Evolutionary conservation across 306 rosid species (phyloP), one percentile per base, ranked within the genome.

Genomic region (Crataegus laevigata): DNA sequence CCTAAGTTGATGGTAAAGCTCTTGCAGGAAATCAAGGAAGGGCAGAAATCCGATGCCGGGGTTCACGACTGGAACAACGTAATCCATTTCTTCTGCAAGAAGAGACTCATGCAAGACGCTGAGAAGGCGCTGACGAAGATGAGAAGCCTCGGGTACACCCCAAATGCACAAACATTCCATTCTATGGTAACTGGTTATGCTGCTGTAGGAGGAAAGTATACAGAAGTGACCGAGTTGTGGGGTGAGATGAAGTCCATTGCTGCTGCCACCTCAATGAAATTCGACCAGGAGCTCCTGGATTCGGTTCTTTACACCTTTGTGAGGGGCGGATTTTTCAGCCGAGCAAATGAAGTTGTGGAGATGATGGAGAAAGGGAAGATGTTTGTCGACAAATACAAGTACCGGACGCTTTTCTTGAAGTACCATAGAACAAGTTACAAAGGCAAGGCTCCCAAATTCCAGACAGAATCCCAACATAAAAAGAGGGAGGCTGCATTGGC

Each of bases 61-160:
- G 92, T 89, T 74, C 93, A 93, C 82, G 98, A 93, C 67, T 93
- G 98, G 97, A 93, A 93, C 73, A 93, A 89, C 29, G 88, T 93
- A 54, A 88, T 93, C 82, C 93, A 91, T 76, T 91, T 91, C 51
- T 93, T 91, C 75, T 81, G 91, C 73, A 89, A 78, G 85, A 93
- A 93, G 87, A 87, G 87, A 77, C 80, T 93, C 73, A 93, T 93
- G 96, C 91, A 89, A 77, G 93, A 91, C 79, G 97, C 97, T 54
- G 93, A 85, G 66, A 88, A 89, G 78, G 97, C 93, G 85, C 75
- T 89, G 79, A 78, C 84, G 82, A 93, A 89, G 82, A 93, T 93
- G 97, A 85, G 89, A 87, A 91, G 97, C 83, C 80, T 89, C 36
- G 97, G 97, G 71, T 89, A 86, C 78, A 29, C 77, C 21, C 97